Evolutionary conservation across 2,329 filamentous ascomycete species (phyloP), one percentile per base, ranked within the genome.

Genomic region (Huntiella abstrusa): DNA sequence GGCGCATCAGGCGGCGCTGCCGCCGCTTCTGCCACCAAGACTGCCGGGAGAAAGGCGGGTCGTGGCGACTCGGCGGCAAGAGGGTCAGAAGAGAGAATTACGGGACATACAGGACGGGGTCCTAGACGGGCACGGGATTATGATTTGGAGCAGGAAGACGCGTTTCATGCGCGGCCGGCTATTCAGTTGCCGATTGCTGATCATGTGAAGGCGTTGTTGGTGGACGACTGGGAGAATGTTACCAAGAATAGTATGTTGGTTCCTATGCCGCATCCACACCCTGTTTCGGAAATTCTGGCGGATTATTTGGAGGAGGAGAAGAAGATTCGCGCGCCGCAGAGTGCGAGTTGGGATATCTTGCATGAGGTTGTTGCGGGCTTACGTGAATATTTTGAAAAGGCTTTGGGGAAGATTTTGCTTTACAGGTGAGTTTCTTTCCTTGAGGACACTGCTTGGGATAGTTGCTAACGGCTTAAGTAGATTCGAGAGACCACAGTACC

Each of bases 161-260:
- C 72, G 4, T 98, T 94, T 59, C 76, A 86, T 57, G 71, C 73
- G 52, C 78, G 86, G 49, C 87, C 88, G 15, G 84, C 85, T 13
- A 80, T 98, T 56, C 83, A 85, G 55, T 73, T 98, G 37, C 71
- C 79, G 43, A 77, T 96, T 52, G 86, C 91, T 0, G 91, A 96
- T 58, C 76, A 82, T 53, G 70, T 98, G 53, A 95, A 96, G 65
- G 84, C 83, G 12, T 72, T 93, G 52, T 75, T 98, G 3, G 91
- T 98, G 16, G 91, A 98, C 59, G 91, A 98, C 60, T 98, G 91
- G 91, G 91, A 98, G 62, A 93, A 95, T 55, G 78, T 98, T 51
- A 98, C 91, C 48, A 96, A 95, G 65, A 91, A 92, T 58, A 76
- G 85, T 54, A 83, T 88, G 58, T 76, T 96, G 3, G 84, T 95